Evolutionary conservation across 1,284 basidiomycete species (phyloP).

Genomic region (Trichosporon sp.): DNA sequence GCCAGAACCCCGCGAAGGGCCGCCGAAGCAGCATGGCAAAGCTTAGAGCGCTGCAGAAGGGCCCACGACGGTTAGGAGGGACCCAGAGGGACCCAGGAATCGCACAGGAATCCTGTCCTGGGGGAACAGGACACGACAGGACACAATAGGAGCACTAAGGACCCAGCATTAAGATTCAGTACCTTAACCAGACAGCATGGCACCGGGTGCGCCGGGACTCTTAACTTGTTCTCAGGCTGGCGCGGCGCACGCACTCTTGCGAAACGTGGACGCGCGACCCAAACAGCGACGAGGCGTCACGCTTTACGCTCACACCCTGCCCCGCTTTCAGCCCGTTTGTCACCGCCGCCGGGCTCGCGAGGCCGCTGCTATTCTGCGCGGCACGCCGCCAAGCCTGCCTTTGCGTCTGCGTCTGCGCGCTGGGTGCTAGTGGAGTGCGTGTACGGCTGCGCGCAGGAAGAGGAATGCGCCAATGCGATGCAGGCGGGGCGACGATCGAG

Average conservation of each 20-base stretch:
- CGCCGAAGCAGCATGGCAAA: not conserved
- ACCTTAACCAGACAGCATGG: not conserved
- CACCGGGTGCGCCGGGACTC: not conserved
- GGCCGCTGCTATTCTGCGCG: not conserved
- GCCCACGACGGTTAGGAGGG: not conserved
- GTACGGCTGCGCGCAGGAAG: not conserved
- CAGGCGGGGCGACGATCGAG: not conserved
- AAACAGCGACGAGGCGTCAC: not conserved
- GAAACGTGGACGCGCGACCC: not conserved
- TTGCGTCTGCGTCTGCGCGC: not conserved
- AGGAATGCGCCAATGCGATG: not conserved
- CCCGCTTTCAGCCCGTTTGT: not conserved
- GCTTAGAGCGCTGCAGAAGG: not conserved
- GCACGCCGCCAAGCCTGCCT: not conserved
- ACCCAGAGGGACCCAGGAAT: not conserved
- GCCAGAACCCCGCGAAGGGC: not conserved
- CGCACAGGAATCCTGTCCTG: not conserved
- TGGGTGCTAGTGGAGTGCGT: too few species aligned
- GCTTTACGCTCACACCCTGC: not conserved
- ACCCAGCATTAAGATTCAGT: not conserved
- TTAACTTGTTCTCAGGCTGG: not conserved
- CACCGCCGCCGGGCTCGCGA: not conserved
- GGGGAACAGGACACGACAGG: too few species aligned
- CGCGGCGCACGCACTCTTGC: not conserved
- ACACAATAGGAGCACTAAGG: not conserved